Evolutionary conservation across 2,329 filamentous ascomycete genomes (phyloP).

Genomic region (Cladosporium sp.): DNA sequence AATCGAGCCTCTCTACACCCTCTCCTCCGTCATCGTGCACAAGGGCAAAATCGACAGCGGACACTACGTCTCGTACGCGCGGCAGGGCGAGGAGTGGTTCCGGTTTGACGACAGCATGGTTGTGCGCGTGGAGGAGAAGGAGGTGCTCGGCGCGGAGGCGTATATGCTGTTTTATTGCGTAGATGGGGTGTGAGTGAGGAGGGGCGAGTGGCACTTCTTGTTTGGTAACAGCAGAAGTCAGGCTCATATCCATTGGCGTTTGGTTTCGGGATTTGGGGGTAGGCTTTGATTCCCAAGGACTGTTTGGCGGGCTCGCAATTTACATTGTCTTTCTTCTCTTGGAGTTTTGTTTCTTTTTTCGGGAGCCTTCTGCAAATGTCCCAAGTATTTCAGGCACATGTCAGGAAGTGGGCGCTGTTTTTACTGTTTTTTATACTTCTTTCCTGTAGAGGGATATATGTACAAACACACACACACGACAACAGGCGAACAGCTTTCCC

Average conservation of each 20-base stretch:
- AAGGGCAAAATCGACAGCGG: conserved; percentile 91
- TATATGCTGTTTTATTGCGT: conserved; percentile 81
- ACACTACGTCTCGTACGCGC: conserved; percentile 87
- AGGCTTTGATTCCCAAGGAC: not conserved
- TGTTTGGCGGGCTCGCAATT: not conserved
- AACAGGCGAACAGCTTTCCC: not conserved
- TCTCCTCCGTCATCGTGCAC: conserved; percentile 88
- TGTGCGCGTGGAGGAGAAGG: conserved; percentile 75
- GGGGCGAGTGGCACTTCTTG: not conserved
- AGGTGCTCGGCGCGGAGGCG: conserved; percentile 82
- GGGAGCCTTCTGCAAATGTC: not conserved
- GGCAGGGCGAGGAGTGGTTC: conserved; percentile 86
- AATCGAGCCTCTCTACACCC: conserved; percentile 73
- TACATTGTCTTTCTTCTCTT: not conserved
- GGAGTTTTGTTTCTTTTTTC: no score
- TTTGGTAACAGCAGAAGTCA: not conserved
- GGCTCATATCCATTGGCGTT: not conserved
- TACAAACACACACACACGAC: conserved; percentile 12
- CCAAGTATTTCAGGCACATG: not conserved
- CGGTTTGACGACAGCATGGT: conserved; percentile 95
- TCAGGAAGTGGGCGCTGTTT: not conserved
- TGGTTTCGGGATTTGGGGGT: not conserved
- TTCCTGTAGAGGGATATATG: conserved; percentile 19
- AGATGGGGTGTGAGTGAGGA: conserved; percentile 18
- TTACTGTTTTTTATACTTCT: conserved; percentile 12